Conservation (phyloP, 73 alveolate genomes). For the Paramecium primaurelia region DNA sequence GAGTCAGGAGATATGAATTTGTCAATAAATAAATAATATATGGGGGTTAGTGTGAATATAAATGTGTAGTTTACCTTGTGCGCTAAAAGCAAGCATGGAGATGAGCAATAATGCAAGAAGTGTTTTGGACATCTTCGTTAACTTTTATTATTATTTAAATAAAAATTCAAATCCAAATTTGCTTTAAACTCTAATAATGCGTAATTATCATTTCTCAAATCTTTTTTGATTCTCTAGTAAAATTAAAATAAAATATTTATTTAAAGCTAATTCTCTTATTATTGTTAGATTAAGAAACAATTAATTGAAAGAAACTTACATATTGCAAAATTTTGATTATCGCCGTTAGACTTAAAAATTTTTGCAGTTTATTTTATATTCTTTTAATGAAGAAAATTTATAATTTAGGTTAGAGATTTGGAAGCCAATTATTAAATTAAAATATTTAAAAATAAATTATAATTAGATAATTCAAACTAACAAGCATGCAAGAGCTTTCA, state of each 20-base stretch:
- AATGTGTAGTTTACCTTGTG: background rate
- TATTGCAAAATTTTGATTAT: background rate
- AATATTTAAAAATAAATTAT: too few relatives aligned
- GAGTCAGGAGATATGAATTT: background rate
- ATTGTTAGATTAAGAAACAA: background rate
- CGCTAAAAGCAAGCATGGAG: background rate
- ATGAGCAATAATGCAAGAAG: background rate
- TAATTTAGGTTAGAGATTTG: too few relatives aligned
- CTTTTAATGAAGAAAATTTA: background rate
- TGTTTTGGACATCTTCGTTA: slow-evolving; percentile 10
- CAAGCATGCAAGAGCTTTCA: too few relatives aligned
- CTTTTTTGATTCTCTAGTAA: background rate
- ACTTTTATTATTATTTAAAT: background rate
- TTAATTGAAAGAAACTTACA: background rate
- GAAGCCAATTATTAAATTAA: background rate
- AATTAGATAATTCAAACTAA: too few relatives aligned
- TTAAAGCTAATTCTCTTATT: background rate
- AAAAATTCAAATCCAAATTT: slow-evolving; percentile 4
- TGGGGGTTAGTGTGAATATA: background rate
- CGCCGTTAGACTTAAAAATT: background rate
- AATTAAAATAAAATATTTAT: background rate
- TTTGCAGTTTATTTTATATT: too few relatives aligned
- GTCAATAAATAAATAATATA: background rate
- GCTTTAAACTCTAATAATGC: background rate
- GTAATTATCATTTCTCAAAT: background rate